These are phyloP conservation scores for Ceriops decandra DNA, from an alignment of 345 rosid species.

Conservation along the genomic window DNA sequence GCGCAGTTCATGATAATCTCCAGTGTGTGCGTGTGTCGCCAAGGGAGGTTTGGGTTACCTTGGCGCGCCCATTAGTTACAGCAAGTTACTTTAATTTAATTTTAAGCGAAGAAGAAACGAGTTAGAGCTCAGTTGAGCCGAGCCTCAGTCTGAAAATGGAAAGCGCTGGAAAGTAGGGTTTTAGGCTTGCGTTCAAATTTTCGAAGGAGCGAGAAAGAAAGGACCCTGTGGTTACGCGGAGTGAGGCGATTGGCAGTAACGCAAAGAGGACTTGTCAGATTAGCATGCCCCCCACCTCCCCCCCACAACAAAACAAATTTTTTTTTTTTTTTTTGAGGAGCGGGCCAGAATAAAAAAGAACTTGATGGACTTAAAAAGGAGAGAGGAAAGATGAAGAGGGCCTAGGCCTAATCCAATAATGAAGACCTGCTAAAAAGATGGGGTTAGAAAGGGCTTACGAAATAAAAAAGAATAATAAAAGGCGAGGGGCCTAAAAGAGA, in stretches of 20 bases:
- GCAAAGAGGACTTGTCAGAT: neutral
- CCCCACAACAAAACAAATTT: no score
- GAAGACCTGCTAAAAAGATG: no score
- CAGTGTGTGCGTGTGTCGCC: neutral
- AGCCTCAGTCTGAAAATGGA: neutral
- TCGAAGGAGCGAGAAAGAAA: neutral
- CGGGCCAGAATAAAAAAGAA: no score
- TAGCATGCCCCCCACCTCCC: neutral
- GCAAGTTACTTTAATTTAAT: no score
- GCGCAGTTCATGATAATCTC: neutral
- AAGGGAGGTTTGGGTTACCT: neutral
- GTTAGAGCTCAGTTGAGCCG: neutral
- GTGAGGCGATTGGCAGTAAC: neutral
- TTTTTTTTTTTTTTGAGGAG: no score
- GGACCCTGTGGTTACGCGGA: neutral
- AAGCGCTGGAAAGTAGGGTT: slow-evolving; percentile 19
- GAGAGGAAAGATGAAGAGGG: no score
- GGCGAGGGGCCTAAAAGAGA: no score
- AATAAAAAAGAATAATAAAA: no score
- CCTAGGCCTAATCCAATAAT: no score
- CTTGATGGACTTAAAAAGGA: no score
- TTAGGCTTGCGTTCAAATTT: neutral
- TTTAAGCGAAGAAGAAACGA: neutral
- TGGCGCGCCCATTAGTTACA: neutral
- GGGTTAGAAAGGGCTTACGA: no score